Conservation (phyloP, 208 protist genomes). For the Trypanosoma lewisi region DNA sequence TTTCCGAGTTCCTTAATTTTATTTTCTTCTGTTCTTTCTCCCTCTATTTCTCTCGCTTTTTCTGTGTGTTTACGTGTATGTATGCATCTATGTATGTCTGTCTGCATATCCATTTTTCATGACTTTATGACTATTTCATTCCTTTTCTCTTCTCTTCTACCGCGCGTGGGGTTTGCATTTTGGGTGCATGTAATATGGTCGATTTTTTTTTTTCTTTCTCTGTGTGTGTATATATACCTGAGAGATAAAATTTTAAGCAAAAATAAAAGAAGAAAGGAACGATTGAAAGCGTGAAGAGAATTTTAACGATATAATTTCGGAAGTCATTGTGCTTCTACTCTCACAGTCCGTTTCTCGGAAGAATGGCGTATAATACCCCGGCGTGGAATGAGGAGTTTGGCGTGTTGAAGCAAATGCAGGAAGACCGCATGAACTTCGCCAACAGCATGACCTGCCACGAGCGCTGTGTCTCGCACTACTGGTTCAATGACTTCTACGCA, state of each 20-base stretch:
- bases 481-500: constrained; percentile 76
- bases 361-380: constrained; percentile 33
- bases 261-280: not conserved
- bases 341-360: not conserved
- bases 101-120: not conserved
- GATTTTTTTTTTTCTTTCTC: too few species aligned
- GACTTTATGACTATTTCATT: not conserved
- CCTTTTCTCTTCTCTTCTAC: constrained; percentile 17
- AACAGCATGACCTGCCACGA: constrained; percentile 77
- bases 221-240: too few species aligned
- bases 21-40: not conserved
- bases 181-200: too few species aligned
- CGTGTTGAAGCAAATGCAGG: constrained; percentile 79
- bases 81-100: not conserved
- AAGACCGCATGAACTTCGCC: constrained; percentile 82
- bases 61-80: too few species aligned
- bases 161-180: too few species aligned
- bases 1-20: not conserved
- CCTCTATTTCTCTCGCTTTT: constrained; percentile 1
- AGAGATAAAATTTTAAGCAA: too few species aligned
- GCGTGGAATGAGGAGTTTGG: constrained; percentile 82
- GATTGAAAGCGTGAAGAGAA: too few species aligned
- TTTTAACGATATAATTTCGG: too few species aligned
- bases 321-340: too few species aligned
- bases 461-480: constrained; percentile 78